phyloP scores from a whole-genome alignment of 202 grass and related monocot species.

The Panicum virgatum region DNA sequence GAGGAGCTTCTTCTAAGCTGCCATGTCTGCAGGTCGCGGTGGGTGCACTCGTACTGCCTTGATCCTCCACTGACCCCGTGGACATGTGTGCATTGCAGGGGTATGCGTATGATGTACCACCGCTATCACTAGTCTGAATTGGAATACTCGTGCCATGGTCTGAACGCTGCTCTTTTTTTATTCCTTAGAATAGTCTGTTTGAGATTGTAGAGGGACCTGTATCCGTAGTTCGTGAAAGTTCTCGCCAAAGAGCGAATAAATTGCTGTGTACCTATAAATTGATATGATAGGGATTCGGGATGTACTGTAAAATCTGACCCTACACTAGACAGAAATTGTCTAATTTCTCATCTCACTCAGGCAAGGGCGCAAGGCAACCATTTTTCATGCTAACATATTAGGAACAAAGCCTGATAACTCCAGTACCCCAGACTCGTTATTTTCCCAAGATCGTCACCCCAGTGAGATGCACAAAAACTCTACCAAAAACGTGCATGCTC shows the following conservation, averaged over 20 bases:
- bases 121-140: conserved; percentile 47
- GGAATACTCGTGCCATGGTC: background rate
- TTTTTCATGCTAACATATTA: background rate
- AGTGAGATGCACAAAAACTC: too few relatives aligned
- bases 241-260: background rate
- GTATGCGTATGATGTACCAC: conserved; percentile 62
- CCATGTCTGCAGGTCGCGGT: conserved; percentile 60
- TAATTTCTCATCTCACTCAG: too few relatives aligned
- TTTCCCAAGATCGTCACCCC: too few relatives aligned
- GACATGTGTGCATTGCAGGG: conserved; percentile 81
- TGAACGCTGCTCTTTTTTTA: background rate
- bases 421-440: too few relatives aligned
- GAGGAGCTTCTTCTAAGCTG: conserved; percentile 81
- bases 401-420: background rate
- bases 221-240: background rate
- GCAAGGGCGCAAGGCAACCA: background rate
- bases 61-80: conserved; percentile 67
- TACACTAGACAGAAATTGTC: background rate
- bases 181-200: background rate
- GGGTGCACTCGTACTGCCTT: conserved; percentile 90
- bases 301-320: background rate
- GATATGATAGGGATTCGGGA: background rate
- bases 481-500: too few relatives aligned
- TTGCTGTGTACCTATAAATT: background rate
- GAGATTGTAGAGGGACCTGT: background rate